Conservation (phyloP, 352 stramenopile genomes). For the Blastocystis hominis region DNA sequence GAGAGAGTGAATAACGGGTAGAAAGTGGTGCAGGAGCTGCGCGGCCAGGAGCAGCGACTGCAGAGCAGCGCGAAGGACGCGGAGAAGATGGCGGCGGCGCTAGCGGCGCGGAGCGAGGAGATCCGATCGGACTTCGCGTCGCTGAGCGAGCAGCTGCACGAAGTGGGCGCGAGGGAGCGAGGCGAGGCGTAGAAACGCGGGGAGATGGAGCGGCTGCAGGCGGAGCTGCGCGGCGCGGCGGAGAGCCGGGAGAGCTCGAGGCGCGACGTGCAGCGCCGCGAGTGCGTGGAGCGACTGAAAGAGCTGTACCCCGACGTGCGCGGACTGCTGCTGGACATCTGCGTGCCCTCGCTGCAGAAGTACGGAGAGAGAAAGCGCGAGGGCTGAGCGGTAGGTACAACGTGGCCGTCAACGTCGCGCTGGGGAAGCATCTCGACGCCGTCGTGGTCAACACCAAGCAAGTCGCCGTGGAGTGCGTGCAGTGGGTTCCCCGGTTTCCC, state of each 20-base stretch:
- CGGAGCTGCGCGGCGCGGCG: slow-evolving; percentile 14
- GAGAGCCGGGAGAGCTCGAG: slow-evolving; percentile 48
- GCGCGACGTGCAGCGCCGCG: slow-evolving; percentile 22
- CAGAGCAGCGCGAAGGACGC: slow-evolving; percentile 32
- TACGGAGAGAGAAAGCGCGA: not conserved
- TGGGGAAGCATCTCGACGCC: slow-evolving; percentile 90
- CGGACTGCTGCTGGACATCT: slow-evolving; percentile 88
- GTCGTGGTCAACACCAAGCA: slow-evolving; percentile 76
- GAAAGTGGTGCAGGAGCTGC: slow-evolving; percentile 56
- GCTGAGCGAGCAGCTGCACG: slow-evolving; percentile 75
- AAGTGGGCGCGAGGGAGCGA: slow-evolving; percentile 59
- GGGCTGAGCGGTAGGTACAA: slow-evolving; percentile 73
- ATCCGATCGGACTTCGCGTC: slow-evolving; percentile 64
- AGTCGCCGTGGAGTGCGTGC: slow-evolving; percentile 73
- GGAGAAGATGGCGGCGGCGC: not conserved
- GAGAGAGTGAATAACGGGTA: not conserved
- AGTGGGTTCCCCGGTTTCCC: slow-evolving; percentile 64
- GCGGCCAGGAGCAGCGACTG: slow-evolving; percentile 32
- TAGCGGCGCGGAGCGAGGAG: not conserved
- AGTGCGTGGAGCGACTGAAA: slow-evolving; percentile 66
- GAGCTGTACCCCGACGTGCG: slow-evolving; percentile 75
- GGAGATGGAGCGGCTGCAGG: slow-evolving; percentile 14
- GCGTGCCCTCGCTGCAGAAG: slow-evolving; percentile 81
- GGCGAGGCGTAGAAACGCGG: slow-evolving; percentile 49
- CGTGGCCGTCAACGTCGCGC: slow-evolving; percentile 87